A percentile compares a stretch with the other conserved stretches of the same genome.
Evolutionary conservation across 352 stramenopile genomes (phyloP).

Genomic region (Blastocystis sp.): DNA sequence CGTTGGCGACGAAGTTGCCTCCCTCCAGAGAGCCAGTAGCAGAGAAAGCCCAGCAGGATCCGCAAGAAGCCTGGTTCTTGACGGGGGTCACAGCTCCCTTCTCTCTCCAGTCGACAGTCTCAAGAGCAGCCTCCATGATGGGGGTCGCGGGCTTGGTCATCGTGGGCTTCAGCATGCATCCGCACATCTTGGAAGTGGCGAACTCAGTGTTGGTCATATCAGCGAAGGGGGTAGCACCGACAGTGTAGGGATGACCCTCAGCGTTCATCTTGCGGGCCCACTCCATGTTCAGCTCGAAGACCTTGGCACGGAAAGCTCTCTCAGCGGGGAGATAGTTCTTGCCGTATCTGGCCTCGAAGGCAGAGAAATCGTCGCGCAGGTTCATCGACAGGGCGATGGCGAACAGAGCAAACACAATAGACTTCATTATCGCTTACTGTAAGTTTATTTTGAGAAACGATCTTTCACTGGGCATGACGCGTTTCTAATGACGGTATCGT

Average conservation of each 20-base stretch:
- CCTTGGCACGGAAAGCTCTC: slow-evolving; percentile 62
- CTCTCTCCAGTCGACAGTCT: slow-evolving; percentile 60
- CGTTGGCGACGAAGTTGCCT: slow-evolving; percentile 67
- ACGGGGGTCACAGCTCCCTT: slow-evolving; percentile 66
- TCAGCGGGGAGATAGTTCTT: slow-evolving; percentile 59
- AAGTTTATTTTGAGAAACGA: no score
- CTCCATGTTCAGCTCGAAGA: slow-evolving; percentile 76
- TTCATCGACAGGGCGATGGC: slow-evolving; percentile 14
- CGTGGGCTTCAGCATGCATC: slow-evolving; percentile 63
- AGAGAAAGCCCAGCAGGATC: slow-evolving; percentile 82
- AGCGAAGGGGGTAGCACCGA: slow-evolving; percentile 84
- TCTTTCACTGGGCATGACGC: no score
- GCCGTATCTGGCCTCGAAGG: slow-evolving; percentile 50
- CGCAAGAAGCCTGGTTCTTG: slow-evolving; percentile 81
- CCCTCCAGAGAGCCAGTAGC: slow-evolving; percentile 70
- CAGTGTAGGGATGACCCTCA: slow-evolving; percentile 69
- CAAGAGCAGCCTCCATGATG: slow-evolving; percentile 64
- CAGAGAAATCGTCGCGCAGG: slow-evolving; percentile 31
- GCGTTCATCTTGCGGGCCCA: slow-evolving; percentile 71
- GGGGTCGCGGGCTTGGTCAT: slow-evolving; percentile 32
- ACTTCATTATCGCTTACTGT: no score
- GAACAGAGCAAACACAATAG: slow-evolving; percentile 50
- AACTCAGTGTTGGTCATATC: slow-evolving; percentile 89
- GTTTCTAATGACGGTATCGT: no score
- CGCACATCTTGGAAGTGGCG: slow-evolving; percentile 67